Evolutionary conservation across 805 yeast species (phyloP), one percentile per base, ranked within the genome.

Genomic region (Ogataea haglerorum): DNA sequence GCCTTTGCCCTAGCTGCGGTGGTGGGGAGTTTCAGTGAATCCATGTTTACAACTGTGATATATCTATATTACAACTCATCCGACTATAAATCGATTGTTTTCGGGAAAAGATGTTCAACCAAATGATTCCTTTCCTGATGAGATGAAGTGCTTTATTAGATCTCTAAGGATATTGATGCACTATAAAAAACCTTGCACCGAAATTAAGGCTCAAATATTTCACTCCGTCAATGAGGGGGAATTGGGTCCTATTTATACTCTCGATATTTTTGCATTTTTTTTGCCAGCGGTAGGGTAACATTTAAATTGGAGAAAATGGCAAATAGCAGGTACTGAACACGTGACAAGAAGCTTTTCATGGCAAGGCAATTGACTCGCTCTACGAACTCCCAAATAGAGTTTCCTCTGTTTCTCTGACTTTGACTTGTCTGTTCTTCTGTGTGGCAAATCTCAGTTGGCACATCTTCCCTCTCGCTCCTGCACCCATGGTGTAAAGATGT

Each of bases 1-100:
- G 80, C 81, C 56, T 76, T 78, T 9, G 91, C 91, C 56, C 79
- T 77, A 5, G 85, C 85, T 10, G 90, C 87, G 14, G 85, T 83
- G 15, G 84, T 80, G 46, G 91, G 91, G 46, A 82, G 73, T 48
- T 82, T 79, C 46, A 83, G 70, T 34, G 89, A 78, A 57, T 83
- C 88, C 89, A 83, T 82, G 34, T 34, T 32, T 38, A 21, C 49
- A 34, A 42, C 21, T 36, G 37, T 39, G 37, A 19, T 28, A 24
- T 36, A 40, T 40, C 40, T 44, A 44, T 47, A 44, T 44, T 44
- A 44, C 40, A 38, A 29, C 40, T 40, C 46, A 43, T 41, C 36
- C 45, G 42, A 27, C 48, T 47, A 47, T 47, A 47, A 47, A 44
- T 42, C 42, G 35, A 30, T 27, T 28, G 43, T 30, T 22, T 40